Evolutionary conservation across 768 basidiomycete genomes (phyloP), one percentile per base, ranked within the genome.

Genomic region (Collybia mongolica): DNA sequence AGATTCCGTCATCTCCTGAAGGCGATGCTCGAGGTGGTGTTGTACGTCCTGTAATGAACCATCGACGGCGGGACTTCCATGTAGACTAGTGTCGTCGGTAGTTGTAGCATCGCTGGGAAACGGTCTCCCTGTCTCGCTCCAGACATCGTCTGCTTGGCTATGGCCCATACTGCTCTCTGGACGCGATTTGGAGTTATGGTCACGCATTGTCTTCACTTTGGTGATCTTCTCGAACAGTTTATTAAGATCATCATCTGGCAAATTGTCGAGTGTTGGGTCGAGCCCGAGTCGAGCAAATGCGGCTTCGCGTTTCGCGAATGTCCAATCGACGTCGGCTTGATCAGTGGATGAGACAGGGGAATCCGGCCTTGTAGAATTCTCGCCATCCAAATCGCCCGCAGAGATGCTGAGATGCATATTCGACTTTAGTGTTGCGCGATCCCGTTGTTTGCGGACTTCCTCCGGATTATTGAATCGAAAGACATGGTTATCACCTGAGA

Each of bases 391-490:
- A 52, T 93, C 91, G 6, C 72, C 75, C 37, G 86, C 86, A 35
- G 85, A 78, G 20, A 84, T 65, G 54, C 81, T 85, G 56, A 82
- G 69, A 48, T 83, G 82, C 62, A 89, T 65, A 64, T 78, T 85
- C 18, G 88, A 89, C 63, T 80, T 86, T 46, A 80, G 77, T 8
- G 82, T 85, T 2, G 86, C 88, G 37, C 90, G 84, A 67, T 95
- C 89, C 38, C 93, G 84, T 60, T 84, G 88, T 63, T 91, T 93
- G 55, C 93, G 90, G 54, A 95, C 93, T 68, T 93, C 92, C 66
- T 94, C 92, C 0, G 93, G 93, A 61, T 96, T 90, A 62, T 91
- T 98, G 70, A 97, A 98, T 15, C 97, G 83, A 69, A 99, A 99
- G 49, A 98, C 94, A 71, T 99, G 97, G 56, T 93, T 86, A 58